Percentiles rank a stretch among this genome's conserved stretches.
Evolutionary conservation across 2,329 filamentous ascomycete species (phyloP).

Genomic region (Fonsecaea nubica): DNA sequence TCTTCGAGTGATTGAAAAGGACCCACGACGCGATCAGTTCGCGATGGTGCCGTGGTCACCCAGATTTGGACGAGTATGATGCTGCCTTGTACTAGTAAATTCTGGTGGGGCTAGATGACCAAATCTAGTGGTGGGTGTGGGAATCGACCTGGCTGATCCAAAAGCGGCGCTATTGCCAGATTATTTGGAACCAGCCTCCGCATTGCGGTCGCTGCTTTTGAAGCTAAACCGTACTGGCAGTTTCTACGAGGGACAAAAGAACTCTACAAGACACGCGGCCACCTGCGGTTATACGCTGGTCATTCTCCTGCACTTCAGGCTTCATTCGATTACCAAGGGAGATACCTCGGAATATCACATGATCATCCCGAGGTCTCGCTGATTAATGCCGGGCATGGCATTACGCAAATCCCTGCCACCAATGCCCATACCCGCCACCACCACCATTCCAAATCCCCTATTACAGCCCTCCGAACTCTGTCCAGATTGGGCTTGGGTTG

Average conservation of each 20-base stretch:
- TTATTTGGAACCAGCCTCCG: too few species aligned
- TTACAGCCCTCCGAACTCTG: neutral
- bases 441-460: neutral
- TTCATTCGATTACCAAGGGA: too few species aligned
- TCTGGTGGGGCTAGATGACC: neutral
- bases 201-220: too few species aligned
- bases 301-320: too few species aligned
- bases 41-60: neutral
- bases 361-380: constrained; percentile 11
- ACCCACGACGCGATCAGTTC: neutral
- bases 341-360: neutral
- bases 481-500: neutral
- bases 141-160: neutral
- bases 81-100: neutral
- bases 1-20: neutral
- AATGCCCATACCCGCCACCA: too few species aligned
- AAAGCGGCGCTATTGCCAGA: too few species aligned
- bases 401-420: neutral
- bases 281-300: too few species aligned
- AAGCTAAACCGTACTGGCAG: too few species aligned
- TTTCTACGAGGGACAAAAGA: too few species aligned
- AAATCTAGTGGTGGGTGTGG: neutral
- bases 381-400: neutral
- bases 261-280: too few species aligned
- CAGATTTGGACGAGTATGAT: neutral